Conservation (phyloP, 352 stramenopile species). For the Elongisporangium prolatum region DNA sequence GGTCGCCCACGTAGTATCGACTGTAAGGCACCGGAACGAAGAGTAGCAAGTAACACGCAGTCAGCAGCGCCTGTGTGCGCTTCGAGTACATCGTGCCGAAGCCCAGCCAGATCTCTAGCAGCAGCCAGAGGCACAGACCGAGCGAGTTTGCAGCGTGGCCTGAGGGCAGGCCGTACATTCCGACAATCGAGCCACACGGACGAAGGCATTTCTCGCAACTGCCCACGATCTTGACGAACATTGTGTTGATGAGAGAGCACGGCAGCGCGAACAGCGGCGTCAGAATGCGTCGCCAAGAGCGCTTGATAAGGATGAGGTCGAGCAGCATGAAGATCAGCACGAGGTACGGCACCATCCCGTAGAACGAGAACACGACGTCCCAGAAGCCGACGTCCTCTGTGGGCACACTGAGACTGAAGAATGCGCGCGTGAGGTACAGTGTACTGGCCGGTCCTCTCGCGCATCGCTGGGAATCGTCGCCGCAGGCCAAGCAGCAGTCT, state of each 20-base stretch:
- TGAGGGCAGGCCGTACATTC: conserved; percentile 32
- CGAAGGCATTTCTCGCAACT: conserved; percentile 33
- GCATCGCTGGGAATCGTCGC: conserved; percentile 33
- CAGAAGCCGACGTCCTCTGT: conserved; percentile 31
- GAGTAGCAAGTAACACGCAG: conserved; percentile 14
- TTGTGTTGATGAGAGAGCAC: conserved; percentile 25
- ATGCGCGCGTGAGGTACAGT: conserved; percentile 34
- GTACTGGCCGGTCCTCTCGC: conserved; percentile 29
- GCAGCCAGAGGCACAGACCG: conserved; percentile 30
- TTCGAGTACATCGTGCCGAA: conserved; percentile 19
- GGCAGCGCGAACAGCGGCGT: conserved; percentile 30
- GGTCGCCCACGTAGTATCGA: conserved; percentile 41
- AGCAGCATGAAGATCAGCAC: conserved; percentile 31
- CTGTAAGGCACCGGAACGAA: conserved; percentile 38
- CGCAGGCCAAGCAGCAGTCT: conserved; percentile 41
- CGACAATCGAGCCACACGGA: conserved; percentile 28
- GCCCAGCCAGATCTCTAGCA: conserved; percentile 28
- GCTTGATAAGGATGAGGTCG: conserved; percentile 24
- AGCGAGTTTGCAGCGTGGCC: conserved; percentile 45
- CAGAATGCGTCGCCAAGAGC: conserved; percentile 32
- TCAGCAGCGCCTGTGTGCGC: conserved; percentile 9
- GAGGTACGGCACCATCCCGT: conserved; percentile 46
- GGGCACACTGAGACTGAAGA: conserved; percentile 46
- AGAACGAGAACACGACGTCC: conserved; percentile 34
- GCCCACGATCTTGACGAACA: conserved; percentile 22